Percentiles rank a stretch among this genome's conserved stretches.
phyloP scores from a whole-genome alignment of 495 filamentous ascomycete species.

The Choiromyces venosus region DNA sequence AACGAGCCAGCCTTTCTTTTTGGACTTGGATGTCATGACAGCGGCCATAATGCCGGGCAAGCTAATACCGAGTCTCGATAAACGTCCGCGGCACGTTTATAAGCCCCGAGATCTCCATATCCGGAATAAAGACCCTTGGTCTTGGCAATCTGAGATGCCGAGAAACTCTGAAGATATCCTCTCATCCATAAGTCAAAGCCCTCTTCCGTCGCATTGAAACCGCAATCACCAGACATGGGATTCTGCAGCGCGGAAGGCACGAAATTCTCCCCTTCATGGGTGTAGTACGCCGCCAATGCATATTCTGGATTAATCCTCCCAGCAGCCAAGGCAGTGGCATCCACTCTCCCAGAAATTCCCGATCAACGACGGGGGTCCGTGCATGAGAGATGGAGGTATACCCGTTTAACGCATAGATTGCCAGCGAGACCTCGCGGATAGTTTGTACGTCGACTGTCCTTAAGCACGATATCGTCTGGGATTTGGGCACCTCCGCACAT shows the following conservation, averaged over 20 bases:
- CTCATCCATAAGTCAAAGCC: slow-evolving; percentile 46
- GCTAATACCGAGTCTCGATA: slow-evolving; percentile 51
- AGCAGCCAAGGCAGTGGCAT: slow-evolving; percentile 43
- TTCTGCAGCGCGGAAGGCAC: slow-evolving; percentile 45
- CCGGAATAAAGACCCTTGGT: slow-evolving; percentile 45
- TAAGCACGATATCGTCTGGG: slow-evolving; percentile 44
- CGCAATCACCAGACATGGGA: slow-evolving; percentile 16
- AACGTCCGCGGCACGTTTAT: slow-evolving; percentile 47
- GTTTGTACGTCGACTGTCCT: slow-evolving; percentile 48
- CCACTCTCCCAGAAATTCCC: slow-evolving; percentile 44
- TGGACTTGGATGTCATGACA: slow-evolving; percentile 39
- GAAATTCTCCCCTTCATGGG: slow-evolving; percentile 52
- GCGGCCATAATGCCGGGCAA: slow-evolving; percentile 51
- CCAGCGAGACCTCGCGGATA: slow-evolving; percentile 47
- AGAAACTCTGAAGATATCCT: slow-evolving; percentile 47
- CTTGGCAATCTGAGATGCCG: slow-evolving; percentile 35
- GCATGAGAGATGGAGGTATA: slow-evolving; percentile 48
- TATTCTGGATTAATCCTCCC: slow-evolving; percentile 44
- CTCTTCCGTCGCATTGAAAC: slow-evolving; percentile 45
- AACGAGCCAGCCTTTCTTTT: slow-evolving; percentile 45
- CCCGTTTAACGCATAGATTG: slow-evolving; percentile 43
- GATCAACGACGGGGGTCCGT: slow-evolving; percentile 53
- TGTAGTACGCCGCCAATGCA: slow-evolving; percentile 48
- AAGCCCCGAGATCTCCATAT: slow-evolving; percentile 46
- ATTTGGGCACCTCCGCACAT: slow-evolving; percentile 42